Percentiles rank a stretch among this genome's conserved stretches.
phyloP scores from a whole-genome alignment of 139 green algal species.

The Asterochloris erici region DNA sequence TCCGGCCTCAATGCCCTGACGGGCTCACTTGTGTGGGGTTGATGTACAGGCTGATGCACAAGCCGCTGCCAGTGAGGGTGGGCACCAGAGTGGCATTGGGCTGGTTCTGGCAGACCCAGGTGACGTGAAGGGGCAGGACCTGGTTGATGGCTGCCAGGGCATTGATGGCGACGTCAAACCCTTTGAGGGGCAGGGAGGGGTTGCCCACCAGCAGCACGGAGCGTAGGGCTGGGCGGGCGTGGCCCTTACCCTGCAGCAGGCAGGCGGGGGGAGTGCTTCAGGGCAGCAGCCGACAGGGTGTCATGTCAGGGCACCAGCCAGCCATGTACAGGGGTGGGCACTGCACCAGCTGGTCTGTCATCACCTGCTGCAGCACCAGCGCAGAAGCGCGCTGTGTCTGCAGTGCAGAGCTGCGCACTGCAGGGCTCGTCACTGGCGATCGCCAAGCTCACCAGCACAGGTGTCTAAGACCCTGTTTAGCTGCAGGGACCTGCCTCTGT shows the following conservation, averaged over 20 bases:
- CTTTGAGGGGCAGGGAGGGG: slow-evolving; percentile 59
- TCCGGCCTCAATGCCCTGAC: no score
- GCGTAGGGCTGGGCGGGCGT: not conserved
- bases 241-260: not conserved
- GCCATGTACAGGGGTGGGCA: not conserved
- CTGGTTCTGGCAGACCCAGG: slow-evolving; percentile 62
- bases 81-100: slow-evolving; percentile 27
- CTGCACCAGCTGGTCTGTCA: not conserved
- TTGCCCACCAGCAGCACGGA: slow-evolving; percentile 65
- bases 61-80: slow-evolving; percentile 21
- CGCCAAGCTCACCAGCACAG: no score
- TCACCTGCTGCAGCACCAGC: not conserved
- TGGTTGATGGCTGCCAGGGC: slow-evolving; percentile 40
- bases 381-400: not conserved
- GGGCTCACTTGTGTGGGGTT: slow-evolving; percentile 29
- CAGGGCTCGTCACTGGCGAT: no score
- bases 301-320: not conserved
- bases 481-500: no score
- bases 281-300: not conserved
- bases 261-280: not conserved
- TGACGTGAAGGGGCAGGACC: slow-evolving; percentile 43
- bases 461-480: no score
- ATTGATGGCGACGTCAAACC: slow-evolving; percentile 53
- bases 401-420: no score
- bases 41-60: slow-evolving; percentile 42